Evolutionary conservation across 306 rosid genomes (phyloP), one percentile per base, ranked within the genome.

Genomic region (Lathyrus oleraceus): DNA sequence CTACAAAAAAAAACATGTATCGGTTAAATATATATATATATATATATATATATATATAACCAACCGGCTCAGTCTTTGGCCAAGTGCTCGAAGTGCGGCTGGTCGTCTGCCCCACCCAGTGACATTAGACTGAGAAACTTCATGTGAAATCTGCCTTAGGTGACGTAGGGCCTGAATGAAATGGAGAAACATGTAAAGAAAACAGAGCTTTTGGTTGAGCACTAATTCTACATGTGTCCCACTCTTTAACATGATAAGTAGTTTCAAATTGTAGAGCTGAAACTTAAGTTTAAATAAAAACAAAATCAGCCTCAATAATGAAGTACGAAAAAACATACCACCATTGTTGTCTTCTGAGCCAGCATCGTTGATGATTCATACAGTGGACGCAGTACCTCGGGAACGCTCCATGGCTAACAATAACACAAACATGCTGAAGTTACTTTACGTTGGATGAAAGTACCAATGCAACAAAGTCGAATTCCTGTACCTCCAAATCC

Each of bases 61-160:
- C 76, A 61, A 93, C 98, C 97, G 76, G 87, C 96, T 90, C 65
- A 93, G 78, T 88, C 96, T 86, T 74, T 90, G 98, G 79, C 97
- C 79, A 65, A 93, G 88, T 19, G 95, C 93, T 66, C 98, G 84
- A 8, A 93, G 78, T 28, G 98, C 97, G 49, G 97, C 94, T 2
- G 98, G 98, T 7, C 97, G 91, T 74, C 98, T 86, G 9, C 98
- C 96, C 93, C 97, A 93, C 60, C 98, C 98, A 43, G 88, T 77
- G 78, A 82, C 98, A n/a, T 76, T 86, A 38, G 98, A 85, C 80
- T 90, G 98, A 62, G 98, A 93, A 79, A 87, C 96, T 76, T 93
- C 98, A 61, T 86, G 98, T 19, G 98, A 86, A 59, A 93, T 87
- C 86, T 90, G 98, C 85, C 97, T 85, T 60, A 93, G 74, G 73